Percentiles rank a stretch among this genome's conserved stretches.
Evolutionary conservation across 2,329 filamentous ascomycete genomes (phyloP).

Genomic region (Gnomoniopsis sp.): DNA sequence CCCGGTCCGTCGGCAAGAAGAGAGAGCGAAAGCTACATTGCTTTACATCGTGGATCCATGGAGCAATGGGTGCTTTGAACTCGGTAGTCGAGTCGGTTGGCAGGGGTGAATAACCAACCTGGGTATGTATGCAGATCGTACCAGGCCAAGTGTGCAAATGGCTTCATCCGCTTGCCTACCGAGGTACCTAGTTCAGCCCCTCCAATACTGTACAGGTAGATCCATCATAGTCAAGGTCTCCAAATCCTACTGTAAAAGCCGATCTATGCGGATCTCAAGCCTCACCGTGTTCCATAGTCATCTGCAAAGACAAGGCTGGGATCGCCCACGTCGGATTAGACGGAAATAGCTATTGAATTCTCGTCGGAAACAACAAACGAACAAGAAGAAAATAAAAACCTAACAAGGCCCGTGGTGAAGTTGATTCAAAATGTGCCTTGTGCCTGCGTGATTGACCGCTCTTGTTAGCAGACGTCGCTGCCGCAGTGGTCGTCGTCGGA

Average conservation of each 20-base stretch:
- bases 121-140: background rate
- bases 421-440: background rate
- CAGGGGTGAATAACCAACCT: no score
- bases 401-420: no score
- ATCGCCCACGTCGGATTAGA: no score
- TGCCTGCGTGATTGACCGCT: background rate
- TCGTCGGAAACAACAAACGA: background rate
- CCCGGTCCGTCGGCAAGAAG: background rate
- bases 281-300: no score
- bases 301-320: no score
- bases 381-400: background rate
- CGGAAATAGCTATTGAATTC: background rate
- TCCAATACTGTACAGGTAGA: no score
- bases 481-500: no score
- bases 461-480: background rate
- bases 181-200: no score
- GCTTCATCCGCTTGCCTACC: no score
- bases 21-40: background rate
- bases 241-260: background rate
- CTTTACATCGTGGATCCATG: background rate
- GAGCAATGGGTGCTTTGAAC: background rate
- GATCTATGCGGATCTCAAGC: background rate
- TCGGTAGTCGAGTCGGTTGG: background rate
- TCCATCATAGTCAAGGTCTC: no score
- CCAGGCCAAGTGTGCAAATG: background rate